phyloP scores from a whole-genome alignment of 2,329 filamentous ascomycete genomes.

The Onygena corvina region DNA sequence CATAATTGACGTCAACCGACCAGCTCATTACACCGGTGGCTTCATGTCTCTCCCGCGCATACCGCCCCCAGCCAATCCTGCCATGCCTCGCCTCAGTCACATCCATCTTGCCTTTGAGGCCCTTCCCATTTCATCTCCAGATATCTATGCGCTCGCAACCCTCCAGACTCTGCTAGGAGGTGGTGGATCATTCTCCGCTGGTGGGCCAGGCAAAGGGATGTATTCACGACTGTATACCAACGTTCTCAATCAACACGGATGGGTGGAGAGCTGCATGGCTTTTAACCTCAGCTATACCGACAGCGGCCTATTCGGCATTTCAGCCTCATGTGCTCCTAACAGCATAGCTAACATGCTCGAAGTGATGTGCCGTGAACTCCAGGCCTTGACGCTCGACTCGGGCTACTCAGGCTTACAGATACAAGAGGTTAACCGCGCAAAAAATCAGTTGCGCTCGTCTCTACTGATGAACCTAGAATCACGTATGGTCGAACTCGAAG shows the following conservation, averaged over 20 bases:
- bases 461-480: conserved; percentile 96
- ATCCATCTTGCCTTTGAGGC: conserved; percentile 95
- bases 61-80: conserved; percentile 64
- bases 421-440: conserved; percentile 76
- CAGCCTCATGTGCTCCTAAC: conserved; percentile 68
- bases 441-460: conserved; percentile 85
- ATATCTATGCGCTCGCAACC: conserved; percentile 93
- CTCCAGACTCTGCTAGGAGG: conserved; percentile 92
- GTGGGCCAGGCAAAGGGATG: conserved; percentile 97
- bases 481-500: conserved; percentile 94
- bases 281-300: conserved; percentile 98
- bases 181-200: conserved; percentile 90
- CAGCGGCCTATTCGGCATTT: conserved; percentile 88
- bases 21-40: conserved; percentile 83
- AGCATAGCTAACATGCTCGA: conserved; percentile 77
- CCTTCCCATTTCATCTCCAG: conserved; percentile 73
- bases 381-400: conserved; percentile 60
- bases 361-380: conserved; percentile 85
- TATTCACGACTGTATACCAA: conserved; percentile 96
- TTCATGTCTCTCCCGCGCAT: conserved; percentile 76
- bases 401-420: conserved; percentile 62
- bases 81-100: conserved; percentile 70
- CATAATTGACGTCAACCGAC: conserved; percentile 47
- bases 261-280: conserved; percentile 89
- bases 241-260: conserved; percentile 91